phyloP scores from a whole-genome alignment of 345 rosid genomes.

The Rhodamnia rubescens region DNA sequence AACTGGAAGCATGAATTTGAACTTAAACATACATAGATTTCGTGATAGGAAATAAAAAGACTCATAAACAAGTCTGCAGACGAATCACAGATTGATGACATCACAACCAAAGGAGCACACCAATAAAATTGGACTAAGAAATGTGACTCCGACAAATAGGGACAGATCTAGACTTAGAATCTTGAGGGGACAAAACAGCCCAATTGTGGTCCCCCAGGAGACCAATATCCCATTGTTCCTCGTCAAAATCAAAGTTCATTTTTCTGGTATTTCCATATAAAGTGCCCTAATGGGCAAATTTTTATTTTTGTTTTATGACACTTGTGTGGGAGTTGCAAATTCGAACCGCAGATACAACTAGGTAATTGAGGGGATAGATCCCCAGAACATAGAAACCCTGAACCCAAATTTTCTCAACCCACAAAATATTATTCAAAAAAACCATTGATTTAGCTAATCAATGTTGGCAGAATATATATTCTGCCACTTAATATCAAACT shows the following conservation, averaged over 20 bases:
- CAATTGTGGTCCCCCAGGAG: background rate
- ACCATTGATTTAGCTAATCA: background rate
- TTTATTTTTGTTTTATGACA: background rate
- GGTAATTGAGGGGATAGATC: background rate
- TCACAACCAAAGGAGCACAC: background rate
- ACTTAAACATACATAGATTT: background rate
- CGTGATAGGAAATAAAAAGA: background rate
- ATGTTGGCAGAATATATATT: background rate
- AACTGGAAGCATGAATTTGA: background rate
- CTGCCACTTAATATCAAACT: background rate
- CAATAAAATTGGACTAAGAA: background rate
- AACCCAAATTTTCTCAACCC: background rate
- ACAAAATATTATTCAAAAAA: background rate
- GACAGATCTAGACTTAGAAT: background rate
- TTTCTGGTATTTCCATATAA: background rate
- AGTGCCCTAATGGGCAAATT: background rate
- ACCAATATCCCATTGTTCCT: background rate
- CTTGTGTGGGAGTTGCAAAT: background rate
- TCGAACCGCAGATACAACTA: background rate
- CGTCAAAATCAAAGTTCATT: background rate
- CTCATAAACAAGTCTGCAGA: background rate
- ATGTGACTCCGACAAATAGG: background rate
- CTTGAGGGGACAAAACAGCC: background rate
- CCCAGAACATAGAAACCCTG: background rate
- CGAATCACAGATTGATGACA: background rate